Evolutionary conservation across 1,284 basidiomycete species (phyloP).

Genomic region (Cutaneotrichosporon sp.): DNA sequence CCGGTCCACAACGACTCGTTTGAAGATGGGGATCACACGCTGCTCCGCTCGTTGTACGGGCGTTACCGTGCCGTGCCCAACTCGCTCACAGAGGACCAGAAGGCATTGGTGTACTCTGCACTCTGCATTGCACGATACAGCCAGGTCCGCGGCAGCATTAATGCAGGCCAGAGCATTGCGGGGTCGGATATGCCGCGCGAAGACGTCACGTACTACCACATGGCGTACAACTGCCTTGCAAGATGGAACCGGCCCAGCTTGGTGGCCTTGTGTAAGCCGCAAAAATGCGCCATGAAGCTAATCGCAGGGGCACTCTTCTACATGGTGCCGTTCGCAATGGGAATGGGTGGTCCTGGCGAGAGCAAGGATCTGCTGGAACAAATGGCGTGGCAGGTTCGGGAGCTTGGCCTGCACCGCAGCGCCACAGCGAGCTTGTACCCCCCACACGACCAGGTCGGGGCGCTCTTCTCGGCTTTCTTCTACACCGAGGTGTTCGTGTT

Average conservation of each 20-base stretch:
- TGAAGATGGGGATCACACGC: not conserved
- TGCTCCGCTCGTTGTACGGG: constrained; percentile 12
- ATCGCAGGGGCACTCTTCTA: constrained; percentile 22
- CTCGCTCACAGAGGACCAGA: constrained; percentile 21
- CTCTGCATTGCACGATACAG: constrained; percentile 19
- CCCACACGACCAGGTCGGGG: constrained; percentile 19
- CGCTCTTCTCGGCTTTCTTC: constrained; percentile 21
- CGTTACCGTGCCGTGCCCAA: constrained; percentile 23
- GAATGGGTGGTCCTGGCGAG: constrained; percentile 21
- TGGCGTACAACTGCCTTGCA: constrained; percentile 19
- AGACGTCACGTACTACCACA: constrained; percentile 29
- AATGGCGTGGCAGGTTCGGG: constrained; percentile 27
- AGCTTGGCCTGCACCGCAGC: constrained; percentile 22
- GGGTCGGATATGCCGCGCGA: constrained; percentile 9
- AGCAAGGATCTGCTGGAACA: constrained; percentile 19
- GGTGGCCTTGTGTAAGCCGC: constrained; percentile 19
- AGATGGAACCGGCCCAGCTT: constrained; percentile 22
- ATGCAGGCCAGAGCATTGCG: not conserved
- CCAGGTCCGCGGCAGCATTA: constrained; percentile 9
- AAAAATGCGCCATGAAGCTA: not conserved
- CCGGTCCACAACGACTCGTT: not conserved
- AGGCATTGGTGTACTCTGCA: constrained; percentile 20
- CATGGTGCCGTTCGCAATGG: constrained; percentile 20
- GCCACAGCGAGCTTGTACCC: constrained; percentile 22
- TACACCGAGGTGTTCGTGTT: constrained; percentile 24